Percentiles rank a stretch among this genome's conserved stretches.
Evolutionary conservation across 108 stramenopile species (phyloP).

Genomic region (Cyclotella kingstonii): DNA sequence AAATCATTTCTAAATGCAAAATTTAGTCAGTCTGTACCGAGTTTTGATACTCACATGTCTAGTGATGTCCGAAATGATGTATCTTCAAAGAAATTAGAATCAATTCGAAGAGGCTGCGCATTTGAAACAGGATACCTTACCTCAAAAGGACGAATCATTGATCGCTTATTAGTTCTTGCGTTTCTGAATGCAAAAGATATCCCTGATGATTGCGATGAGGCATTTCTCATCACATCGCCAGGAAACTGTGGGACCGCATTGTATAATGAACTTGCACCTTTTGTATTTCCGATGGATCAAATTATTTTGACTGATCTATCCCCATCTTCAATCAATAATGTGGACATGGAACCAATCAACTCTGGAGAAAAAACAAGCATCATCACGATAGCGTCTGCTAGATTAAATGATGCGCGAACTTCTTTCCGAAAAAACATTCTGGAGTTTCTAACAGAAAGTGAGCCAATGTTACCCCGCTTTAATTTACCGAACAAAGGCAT

Average conservation of each 20-base stretch:
- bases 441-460: constrained; percentile 3
- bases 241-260: constrained; percentile 61
- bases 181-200: constrained; percentile 19
- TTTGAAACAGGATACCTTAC: constrained; percentile 65
- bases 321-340: background rate
- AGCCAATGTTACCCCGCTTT: constrained; percentile 1
- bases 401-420: constrained; percentile 48
- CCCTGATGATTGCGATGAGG: constrained; percentile 22
- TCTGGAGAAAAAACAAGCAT: constrained; percentile 13
- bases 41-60: background rate
- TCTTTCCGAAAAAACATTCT: constrained; percentile 37
- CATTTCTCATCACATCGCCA: constrained; percentile 74
- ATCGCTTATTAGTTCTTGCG: constrained; percentile 47
- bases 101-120: constrained; percentile 30
- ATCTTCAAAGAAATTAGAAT: background rate
- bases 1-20: constrained; percentile 68
- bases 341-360: too few species aligned
- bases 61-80: background rate
- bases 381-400: constrained; percentile 59
- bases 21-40: constrained; percentile 55
- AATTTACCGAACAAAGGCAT: constrained; percentile 22
- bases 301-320: constrained; percentile 49
- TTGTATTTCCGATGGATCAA: constrained; percentile 81
- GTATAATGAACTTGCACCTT: constrained; percentile 61
- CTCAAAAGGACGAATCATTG: constrained; percentile 70